Conservation (phyloP, 805 yeast species). For the Ogataea trehaloabstinens region DNA sequence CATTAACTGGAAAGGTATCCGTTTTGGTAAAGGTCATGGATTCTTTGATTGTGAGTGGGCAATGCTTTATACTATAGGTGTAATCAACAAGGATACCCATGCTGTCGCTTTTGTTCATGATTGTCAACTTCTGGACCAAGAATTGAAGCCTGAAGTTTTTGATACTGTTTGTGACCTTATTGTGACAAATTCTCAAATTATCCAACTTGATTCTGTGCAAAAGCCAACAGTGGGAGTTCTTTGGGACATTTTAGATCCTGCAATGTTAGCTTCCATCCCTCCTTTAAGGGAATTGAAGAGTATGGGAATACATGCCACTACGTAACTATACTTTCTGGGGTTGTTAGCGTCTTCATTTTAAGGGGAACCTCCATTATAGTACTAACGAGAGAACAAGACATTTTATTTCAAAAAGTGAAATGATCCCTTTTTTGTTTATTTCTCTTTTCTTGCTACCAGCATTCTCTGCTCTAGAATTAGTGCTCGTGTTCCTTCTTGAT, state of each 20-base stretch:
- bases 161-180: slow-evolving; percentile 33
- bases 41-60: slow-evolving; percentile 34
- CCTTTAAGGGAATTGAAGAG: slow-evolving; percentile 31
- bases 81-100: slow-evolving; percentile 18
- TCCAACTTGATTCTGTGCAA: slow-evolving; percentile 15
- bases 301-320: slow-evolving; percentile 10
- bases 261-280: slow-evolving; percentile 29
- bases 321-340: slow-evolving; percentile 1
- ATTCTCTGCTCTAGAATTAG: slow-evolving; percentile 3
- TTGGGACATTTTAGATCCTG: slow-evolving; percentile 27
- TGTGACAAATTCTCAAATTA: slow-evolving; percentile 23
- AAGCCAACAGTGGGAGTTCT: slow-evolving; percentile 29
- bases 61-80: slow-evolving; percentile 27
- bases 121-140: slow-evolving; percentile 28
- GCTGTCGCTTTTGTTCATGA: slow-evolving; percentile 33
- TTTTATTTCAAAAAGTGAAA: slow-evolving; percentile 4
- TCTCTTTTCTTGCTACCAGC: not conserved
- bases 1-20: slow-evolving; percentile 28
- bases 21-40: slow-evolving; percentile 34
- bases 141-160: slow-evolving; percentile 28
- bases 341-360: too few relatives aligned
- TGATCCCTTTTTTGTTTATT: slow-evolving; percentile 2
- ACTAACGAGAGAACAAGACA: not conserved
- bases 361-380: too few relatives aligned
- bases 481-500: not conserved